Base-by-base conservation (phyloP, 495 filamentous ascomycete genomes). In the Xylaria telfairii region DNA sequence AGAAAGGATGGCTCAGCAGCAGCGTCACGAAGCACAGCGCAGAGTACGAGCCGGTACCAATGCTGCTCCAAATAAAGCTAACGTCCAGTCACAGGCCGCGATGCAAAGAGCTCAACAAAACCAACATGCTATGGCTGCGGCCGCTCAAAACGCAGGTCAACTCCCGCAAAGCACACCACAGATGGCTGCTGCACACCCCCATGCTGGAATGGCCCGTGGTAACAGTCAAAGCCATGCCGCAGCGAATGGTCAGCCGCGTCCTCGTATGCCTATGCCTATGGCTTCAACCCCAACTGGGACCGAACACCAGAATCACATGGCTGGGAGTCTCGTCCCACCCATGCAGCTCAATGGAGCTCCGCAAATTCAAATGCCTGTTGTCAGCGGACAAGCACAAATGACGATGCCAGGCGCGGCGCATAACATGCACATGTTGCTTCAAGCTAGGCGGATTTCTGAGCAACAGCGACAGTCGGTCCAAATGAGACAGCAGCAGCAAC, bases 341-440 rank as follows among this genome's bases (percentile, higher is more conserved):
- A 87, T 92, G 78, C 85, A 85, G 32, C 88, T 91, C 83, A 90
- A 91, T 73, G 88, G 89, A 74, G 84, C 94, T 71, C 90, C 91
- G 56, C 92, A 90, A 51, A 90, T 90, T 41, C 93, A 96, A 84
- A 90, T 91, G 59, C 84, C 82, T 76, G 85, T 79, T 66, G 85
- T 86, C 74, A 88, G 83, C 77, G 90, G 81, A 73, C 89, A 86
- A 79, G 81, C 88, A 49, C 81, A 90, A 17, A 82, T 92, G 74
- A 86, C 88, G 7, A 91, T 94, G 80, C 89, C 87, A 13, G 89
- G 85, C 68, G 67, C 87, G n/a, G 88, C 91, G 78, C 82, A 85
- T 28, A 89, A 92, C 61, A 79, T 87, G 46, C 81, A 82, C 65
- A 77, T 87, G 59, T 81, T 87, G 69, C 74, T 87, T 70, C 85